These are phyloP conservation scores for Avena eriantha DNA, from an alignment of 176 grass and related monocot species.

Conservation along the genomic window DNA sequence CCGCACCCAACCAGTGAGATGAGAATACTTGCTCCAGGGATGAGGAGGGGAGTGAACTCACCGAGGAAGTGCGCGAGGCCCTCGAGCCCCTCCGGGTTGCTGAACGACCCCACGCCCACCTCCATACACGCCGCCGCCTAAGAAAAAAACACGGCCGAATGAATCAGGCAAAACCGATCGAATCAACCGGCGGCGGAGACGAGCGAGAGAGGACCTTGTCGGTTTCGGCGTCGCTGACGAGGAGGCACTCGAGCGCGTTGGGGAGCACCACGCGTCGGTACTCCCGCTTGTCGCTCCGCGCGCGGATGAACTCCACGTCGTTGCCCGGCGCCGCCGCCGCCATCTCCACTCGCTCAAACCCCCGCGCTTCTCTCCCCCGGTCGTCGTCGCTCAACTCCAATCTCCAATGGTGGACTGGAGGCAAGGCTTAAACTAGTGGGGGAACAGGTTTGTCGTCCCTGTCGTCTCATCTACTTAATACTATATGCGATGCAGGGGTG, in stretches of 20 bases:
- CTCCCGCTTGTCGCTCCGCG: slow-evolving; percentile 88
- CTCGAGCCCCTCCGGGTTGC: slow-evolving; percentile 87
- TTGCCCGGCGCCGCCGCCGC: slow-evolving; percentile 17
- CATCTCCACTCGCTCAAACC: not conserved
- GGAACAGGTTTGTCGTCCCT: not conserved
- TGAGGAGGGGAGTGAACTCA: slow-evolving; percentile 20
- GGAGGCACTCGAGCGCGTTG: slow-evolving; percentile 78
- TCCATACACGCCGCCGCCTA: slow-evolving; percentile 95
- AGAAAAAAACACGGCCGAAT: not conserved
- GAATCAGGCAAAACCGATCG: not conserved
- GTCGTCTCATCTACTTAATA: not conserved
- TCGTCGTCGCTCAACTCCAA: not conserved
- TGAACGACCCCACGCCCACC: slow-evolving; percentile 81
- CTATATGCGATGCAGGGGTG: not conserved
- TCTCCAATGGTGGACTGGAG: slow-evolving; percentile 10
- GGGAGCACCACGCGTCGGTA: slow-evolving; percentile 84
- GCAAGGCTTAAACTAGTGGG: slow-evolving; percentile 12
- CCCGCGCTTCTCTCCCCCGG: not conserved
- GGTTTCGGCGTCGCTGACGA: slow-evolving; percentile 91
- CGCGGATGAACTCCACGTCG: slow-evolving; percentile 82
- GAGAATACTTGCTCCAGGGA: slow-evolving; percentile 29
- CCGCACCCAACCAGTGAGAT: slow-evolving; percentile 6
- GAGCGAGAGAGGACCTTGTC: slow-evolving; percentile 60
- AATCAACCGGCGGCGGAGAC: not conserved
- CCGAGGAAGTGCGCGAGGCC: slow-evolving; percentile 98